Evolutionary conservation across 371 early-diverging fungal species (phyloP), one percentile per base, ranked within the genome.

Genomic region (Mucor saturninus): DNA sequence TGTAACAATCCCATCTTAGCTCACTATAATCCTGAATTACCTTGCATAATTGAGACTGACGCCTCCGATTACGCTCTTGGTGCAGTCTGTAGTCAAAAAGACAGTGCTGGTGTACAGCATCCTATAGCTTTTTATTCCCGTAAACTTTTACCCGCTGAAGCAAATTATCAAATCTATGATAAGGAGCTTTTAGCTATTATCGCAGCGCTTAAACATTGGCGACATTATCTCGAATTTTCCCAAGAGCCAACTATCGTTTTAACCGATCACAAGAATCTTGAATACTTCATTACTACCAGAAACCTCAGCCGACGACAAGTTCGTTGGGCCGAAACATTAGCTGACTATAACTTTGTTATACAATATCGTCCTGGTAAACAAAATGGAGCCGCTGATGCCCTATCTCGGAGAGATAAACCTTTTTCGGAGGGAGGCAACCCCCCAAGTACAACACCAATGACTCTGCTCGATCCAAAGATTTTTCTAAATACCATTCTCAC

Each of bases 221-320:
- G 78, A 3, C 80, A 69, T 42, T 84, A 74, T 56, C 68, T 86
- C 0, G 59, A 74, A 26, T 75, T 72, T 3, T 29, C 77, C 4
- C 26, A 43, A 54, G 43, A 67, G 29, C 1, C 4, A 5, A 56
- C 77, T 42, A 68, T 64, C 2, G 72, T 87, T 26, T 46, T 61
- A 26, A 76, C 83, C 3, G 85, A 87, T 61, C 84, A 87, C 49
- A 71, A 73, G 13, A 79, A 77, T 54, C 62, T 86, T 2, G 67
- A 75, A 51, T 68, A 77, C 21, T 77, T 84, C 30, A 59, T 61
- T 10, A 59, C 64, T 2, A 64, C 73, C 2, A 53, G 59, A 3
- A 11, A 15, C 10, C 72, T 83, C 0, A 79, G 62, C 51, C 62
- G 73, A 0, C 52, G 78, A 0, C 82, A 79, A 55, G 77, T 67